Evolutionary conservation across 495 filamentous ascomycete genomes (phyloP).

Genomic region (Neurospora sp.): DNA sequence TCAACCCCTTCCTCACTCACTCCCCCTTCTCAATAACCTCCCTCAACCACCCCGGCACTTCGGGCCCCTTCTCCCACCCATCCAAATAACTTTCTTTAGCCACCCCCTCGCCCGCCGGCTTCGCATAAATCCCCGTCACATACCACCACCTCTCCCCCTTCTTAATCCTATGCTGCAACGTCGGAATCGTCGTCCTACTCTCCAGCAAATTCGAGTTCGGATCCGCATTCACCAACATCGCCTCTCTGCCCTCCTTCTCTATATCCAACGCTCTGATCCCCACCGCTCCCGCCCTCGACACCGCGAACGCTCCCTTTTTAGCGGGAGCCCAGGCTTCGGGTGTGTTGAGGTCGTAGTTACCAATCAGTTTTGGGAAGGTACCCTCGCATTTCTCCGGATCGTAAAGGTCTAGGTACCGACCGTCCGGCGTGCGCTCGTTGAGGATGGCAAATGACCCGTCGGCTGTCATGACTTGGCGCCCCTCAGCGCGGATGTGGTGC

Average conservation of each 20-base stretch:
- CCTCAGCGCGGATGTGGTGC: slow-evolving; percentile 45
- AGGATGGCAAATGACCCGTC: slow-evolving; percentile 65
- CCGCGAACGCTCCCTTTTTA: slow-evolving; percentile 46
- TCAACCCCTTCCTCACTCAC: background rate
- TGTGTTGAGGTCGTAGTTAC: slow-evolving; percentile 44
- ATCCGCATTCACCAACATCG: slow-evolving; percentile 59
- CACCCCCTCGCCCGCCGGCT: slow-evolving; percentile 31
- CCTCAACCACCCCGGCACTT: slow-evolving; percentile 45
- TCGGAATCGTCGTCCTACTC: slow-evolving; percentile 59
- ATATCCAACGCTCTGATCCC: slow-evolving; percentile 53
- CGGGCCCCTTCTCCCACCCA: slow-evolving; percentile 45
- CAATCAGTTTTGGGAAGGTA: slow-evolving; percentile 40
- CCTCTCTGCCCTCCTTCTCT: slow-evolving; percentile 27
- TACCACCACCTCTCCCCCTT: slow-evolving; percentile 40
- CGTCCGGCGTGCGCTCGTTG: slow-evolving; percentile 47
- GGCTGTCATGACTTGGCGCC: slow-evolving; percentile 51
- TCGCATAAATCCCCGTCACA: slow-evolving; percentile 40
- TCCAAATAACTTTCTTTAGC: slow-evolving; percentile 31
- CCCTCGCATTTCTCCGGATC: slow-evolving; percentile 32
- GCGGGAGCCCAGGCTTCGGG: slow-evolving; percentile 48
- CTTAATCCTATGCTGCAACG: slow-evolving; percentile 42
- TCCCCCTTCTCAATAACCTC: slow-evolving; percentile 27
- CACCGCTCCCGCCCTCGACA: slow-evolving; percentile 53
- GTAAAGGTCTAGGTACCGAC: slow-evolving; percentile 47
- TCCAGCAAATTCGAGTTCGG: slow-evolving; percentile 69